Evolutionary conservation across 2,329 filamentous ascomycete species (phyloP).

Genomic region (Hypoxylon sp.): DNA sequence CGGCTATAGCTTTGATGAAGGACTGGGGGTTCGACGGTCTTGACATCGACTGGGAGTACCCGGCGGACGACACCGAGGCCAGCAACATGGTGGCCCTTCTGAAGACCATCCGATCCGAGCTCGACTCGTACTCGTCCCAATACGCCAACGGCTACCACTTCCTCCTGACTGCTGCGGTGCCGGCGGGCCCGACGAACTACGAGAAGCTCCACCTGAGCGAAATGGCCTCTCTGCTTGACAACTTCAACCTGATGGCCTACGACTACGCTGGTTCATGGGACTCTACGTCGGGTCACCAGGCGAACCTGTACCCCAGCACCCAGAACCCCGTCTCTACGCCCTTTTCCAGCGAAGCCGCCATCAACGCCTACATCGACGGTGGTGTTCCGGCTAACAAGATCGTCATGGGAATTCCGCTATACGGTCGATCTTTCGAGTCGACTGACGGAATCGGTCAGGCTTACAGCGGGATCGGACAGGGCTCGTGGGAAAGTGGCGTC

Average conservation of each 20-base stretch:
- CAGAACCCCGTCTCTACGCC: constrained; percentile 67
- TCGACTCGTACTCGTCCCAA: constrained; percentile 57
- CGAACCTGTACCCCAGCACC: constrained; percentile 70
- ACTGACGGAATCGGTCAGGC: constrained; percentile 71
- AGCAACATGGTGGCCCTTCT: constrained; percentile 56
- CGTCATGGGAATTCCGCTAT: constrained; percentile 80
- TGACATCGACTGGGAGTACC: constrained; percentile 54
- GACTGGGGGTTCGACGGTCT: constrained; percentile 69
- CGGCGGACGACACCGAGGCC: constrained; percentile 50
- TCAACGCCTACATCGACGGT: constrained; percentile 69
- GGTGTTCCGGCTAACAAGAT: constrained; percentile 73
- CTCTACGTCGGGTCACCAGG: constrained; percentile 68
- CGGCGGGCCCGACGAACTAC: constrained; percentile 59
- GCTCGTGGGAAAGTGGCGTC: constrained; percentile 67
- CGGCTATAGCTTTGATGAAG: constrained; percentile 73
- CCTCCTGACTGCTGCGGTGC: constrained; percentile 61
- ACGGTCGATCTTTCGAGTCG: constrained; percentile 73
- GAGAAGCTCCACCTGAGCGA: constrained; percentile 54
- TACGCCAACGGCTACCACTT: constrained; percentile 59
- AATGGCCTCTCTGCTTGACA: constrained; percentile 59
- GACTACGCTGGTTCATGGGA: constrained; percentile 78
- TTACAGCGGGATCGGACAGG: constrained; percentile 70
- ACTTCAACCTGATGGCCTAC: constrained; percentile 74
- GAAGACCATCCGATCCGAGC: constrained; percentile 53
- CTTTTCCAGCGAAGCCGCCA: constrained; percentile 71